Evolutionary conservation across 495 filamentous ascomycete species (phyloP), one percentile per base, ranked within the genome.

Genomic region (Hyaloscypha bicolor): DNA sequence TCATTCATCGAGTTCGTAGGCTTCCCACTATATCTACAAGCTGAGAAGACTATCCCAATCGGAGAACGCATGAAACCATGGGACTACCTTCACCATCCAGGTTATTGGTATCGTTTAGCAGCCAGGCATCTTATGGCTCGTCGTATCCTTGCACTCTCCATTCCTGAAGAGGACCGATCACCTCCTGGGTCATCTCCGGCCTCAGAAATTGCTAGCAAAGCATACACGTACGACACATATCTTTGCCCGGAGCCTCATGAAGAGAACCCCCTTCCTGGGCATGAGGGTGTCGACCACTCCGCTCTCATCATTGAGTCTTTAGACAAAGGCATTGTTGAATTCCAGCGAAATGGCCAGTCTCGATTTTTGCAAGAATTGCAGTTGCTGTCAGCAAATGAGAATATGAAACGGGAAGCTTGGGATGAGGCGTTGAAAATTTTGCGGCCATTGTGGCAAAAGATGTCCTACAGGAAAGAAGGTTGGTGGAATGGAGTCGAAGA

Each of bases 31-130:
- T 83, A 81, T 51, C 68, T 86, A 12, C 73, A 75, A 4, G 78
- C 79, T 1, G 93, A 96, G 71, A 96, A 94, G 75, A 79, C 79
- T 4, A 78, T 88, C 22, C 79, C 87, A 39, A 80, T 85, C 6
- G 78, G 78, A 3, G 92, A 96, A 70, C 80, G 86, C 53, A 76
- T 93, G 11, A 82, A 83, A 48, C 91, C 93, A 0, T 94, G 88
- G 87, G 90, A 97, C 63, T 77, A 87, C 12, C 82, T 97, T 6
- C 93, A 97, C 66, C 94, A 97, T 69, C 79, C 90, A 14, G 94
- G 93, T 0, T 97, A 96, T 74, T 97, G 94, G 91, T 86, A 91
- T 61, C 84, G 87, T 31, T 75, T 87, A 16, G 88, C 92, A 2
- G 86, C 90, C 0, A 88, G 86, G 59, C 88, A 93, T 69, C 77